phyloP scores from a whole-genome alignment of 1,284 basidiomycete species.

The Ustilago loliicola region DNA sequence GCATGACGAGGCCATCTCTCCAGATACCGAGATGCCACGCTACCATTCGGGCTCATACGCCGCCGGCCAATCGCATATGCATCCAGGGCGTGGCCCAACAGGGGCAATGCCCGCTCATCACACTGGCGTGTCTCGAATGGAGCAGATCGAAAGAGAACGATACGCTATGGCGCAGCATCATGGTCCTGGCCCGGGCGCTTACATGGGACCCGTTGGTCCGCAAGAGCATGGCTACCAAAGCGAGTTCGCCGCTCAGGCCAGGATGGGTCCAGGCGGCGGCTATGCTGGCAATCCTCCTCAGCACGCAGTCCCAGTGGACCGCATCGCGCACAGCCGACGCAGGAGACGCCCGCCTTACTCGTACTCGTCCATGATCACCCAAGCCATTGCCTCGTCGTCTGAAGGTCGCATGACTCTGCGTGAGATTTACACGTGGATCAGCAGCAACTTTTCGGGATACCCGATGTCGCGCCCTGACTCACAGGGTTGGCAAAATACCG shows the following conservation, averaged over 20 bases:
- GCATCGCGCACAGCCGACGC: slow-evolving; percentile 56
- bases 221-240: slow-evolving; percentile 34
- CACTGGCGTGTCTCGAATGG: slow-evolving; percentile 17
- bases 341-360: slow-evolving; percentile 59
- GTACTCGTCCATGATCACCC: slow-evolving; percentile 65
- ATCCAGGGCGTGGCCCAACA: slow-evolving; percentile 11
- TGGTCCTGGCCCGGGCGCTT: slow-evolving; percentile 4
- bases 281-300: slow-evolving; percentile 21
- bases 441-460: slow-evolving; percentile 57
- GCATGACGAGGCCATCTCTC: slow-evolving; percentile 19
- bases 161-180: slow-evolving; percentile 33
- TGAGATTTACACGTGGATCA: slow-evolving; percentile 67
- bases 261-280: slow-evolving; percentile 15
- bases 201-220: slow-evolving; percentile 7
- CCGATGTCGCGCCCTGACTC: slow-evolving; percentile 57
- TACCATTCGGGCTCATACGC: slow-evolving; percentile 11
- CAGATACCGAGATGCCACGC: slow-evolving; percentile 22
- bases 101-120: slow-evolving; percentile 9
- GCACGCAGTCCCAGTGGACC: slow-evolving; percentile 42
- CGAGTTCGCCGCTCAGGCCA: slow-evolving; percentile 29
- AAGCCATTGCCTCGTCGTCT: slow-evolving; percentile 61
- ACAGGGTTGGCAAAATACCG: slow-evolving; percentile 66
- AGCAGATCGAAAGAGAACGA: slow-evolving; percentile 38
- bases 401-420: slow-evolving; percentile 62
- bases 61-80: slow-evolving; percentile 11